Conservation (phyloP, 805 yeast genomes). For the Sugiyamaella floridensis region DNA sequence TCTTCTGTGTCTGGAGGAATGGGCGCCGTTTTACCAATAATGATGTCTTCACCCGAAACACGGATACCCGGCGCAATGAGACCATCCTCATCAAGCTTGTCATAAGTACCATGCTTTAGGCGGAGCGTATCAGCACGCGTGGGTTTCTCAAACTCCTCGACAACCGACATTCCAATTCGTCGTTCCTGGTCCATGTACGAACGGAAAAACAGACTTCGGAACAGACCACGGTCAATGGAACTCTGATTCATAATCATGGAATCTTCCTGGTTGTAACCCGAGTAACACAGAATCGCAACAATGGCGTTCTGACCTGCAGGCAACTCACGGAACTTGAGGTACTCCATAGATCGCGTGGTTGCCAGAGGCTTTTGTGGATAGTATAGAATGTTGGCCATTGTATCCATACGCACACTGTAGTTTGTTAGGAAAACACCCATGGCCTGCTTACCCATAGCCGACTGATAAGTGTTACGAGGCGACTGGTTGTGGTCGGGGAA, state of each 20-base stretch:
- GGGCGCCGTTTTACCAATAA: slow-evolving; percentile 98
- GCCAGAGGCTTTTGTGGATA: slow-evolving; percentile 98
- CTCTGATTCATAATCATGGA: slow-evolving; percentile 99
- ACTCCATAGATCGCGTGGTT: slow-evolving; percentile 97
- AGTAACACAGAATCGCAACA: slow-evolving; percentile 96
- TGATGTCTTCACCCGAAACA: slow-evolving; percentile 97
- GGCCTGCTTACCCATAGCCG: slow-evolving; percentile 99
- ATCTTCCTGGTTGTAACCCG: slow-evolving; percentile 99
- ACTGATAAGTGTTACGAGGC: slow-evolving; percentile 98
- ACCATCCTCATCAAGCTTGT: slow-evolving; percentile 97
- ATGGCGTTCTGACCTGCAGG: slow-evolving; percentile 99
- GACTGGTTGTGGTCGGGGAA: slow-evolving; percentile 99
- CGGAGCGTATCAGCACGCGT: slow-evolving; percentile 89
- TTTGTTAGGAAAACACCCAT: slow-evolving; percentile 98
- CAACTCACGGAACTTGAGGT: slow-evolving; percentile 89
- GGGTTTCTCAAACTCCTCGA: slow-evolving; percentile 97
- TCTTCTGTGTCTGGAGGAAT: slow-evolving; percentile 99
- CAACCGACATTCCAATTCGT: slow-evolving; percentile 96
- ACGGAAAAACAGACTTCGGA: slow-evolving; percentile 91
- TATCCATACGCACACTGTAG: slow-evolving; percentile 95
- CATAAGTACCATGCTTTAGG: slow-evolving; percentile 96
- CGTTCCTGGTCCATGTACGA: slow-evolving; percentile 98
- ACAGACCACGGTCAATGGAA: slow-evolving; percentile 91
- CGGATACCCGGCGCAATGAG: slow-evolving; percentile 96
- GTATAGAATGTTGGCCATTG: slow-evolving; percentile 96